Evolutionary conservation across 805 yeast genomes (phyloP), one percentile per base, ranked within the genome.

Genomic region (Yarrowia keelungensis): DNA sequence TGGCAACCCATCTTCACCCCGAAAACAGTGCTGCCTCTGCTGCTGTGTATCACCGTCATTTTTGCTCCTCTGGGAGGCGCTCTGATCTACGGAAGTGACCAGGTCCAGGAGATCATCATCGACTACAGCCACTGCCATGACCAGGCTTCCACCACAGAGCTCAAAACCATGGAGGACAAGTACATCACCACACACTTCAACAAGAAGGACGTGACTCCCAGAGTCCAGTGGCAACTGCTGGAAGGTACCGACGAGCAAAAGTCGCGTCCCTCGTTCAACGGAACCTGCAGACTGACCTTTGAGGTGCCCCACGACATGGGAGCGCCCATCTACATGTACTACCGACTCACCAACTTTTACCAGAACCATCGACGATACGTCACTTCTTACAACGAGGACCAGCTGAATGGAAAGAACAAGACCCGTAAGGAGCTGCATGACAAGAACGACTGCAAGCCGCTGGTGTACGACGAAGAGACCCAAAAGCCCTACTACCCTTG

Each of bases 341-440:
- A 95, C 80, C 87, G 88, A 72, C 81, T 95, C 74, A 92, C 97
- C 43, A 92, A 92, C 76, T 95, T 94, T 78, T 92, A 84, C 78
- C 98, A 95, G 78, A 95, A 95, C 77, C 99, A 95, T 80, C 86
- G 99, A 70, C 91, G 95, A 71, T 95, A 92, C 76, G 98, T 94
- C 42, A 87, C 87, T 70, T 89, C 97, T 10, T 90, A 84, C 77
- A 96, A 92, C 76, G 85, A 89, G 77, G 82, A 84, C 49, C 99
- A 95, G 79, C 76, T 95, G 62, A 86, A 86, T 70, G 99, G 99
- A 1, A 78, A 85, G 38, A 91, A 94, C 2, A 87, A 89, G 8
- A 68, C 83, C 0, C 80, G 80, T 3, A 82, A 79, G 36, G 84
- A 81, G 53, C 77, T 95, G 22, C 82, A 80, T 70, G 74, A 79